Base-by-base conservation (phyloP, 1,284 basidiomycete genomes). In the Ceratobasidium sp. region DNA sequence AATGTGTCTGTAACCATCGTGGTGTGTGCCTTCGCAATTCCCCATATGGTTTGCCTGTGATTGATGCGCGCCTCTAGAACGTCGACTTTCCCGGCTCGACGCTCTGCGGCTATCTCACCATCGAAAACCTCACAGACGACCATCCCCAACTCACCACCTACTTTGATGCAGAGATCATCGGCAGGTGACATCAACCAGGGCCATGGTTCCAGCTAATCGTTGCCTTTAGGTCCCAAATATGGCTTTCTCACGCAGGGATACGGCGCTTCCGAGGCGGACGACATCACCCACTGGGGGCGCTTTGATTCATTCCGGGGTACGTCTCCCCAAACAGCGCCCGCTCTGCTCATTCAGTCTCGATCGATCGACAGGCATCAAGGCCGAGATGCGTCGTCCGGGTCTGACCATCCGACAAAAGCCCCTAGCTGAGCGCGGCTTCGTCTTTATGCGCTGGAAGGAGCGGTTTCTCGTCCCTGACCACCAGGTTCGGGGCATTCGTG, bases 381-480 rank as follows among this genome's bases (percentile, higher is more conserved):
- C 89, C 81, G 89, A 96, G 80, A 87, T 95, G 79, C 88, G 91
- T 82, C 88, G 89, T 80, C 93, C 94, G 0, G 88, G 91, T 78
- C 82, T 94, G 83, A 92, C 92, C 34, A 90, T 96, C 81, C 87
- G 90, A 77, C 92, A 85, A 78, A 70, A 44, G 77, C 78, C 62
- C 79, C 67, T 77, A 19, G 37, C 81, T 64, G 84, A 85, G 78
- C 81, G 84, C 66, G 83, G 84, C 68, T 88, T 85, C 77, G 82
- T 88, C 40, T 99, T 98, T 83, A 96, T 99, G 93, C 88, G 97
- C 77, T 98, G 96, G 94, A 99, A 99, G 85, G 97, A 99, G 85
- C 89, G 92, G 81, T 98, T 98, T 84, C 86, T 99, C 77, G 95
- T 98, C 15, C 97, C 97, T 9, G 95, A 97, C 83, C 95, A 97